These are phyloP conservation scores for Solanum pinnatisectum DNA, from an alignment of 257 asterid genomes.

Conservation along the genomic window DNA sequence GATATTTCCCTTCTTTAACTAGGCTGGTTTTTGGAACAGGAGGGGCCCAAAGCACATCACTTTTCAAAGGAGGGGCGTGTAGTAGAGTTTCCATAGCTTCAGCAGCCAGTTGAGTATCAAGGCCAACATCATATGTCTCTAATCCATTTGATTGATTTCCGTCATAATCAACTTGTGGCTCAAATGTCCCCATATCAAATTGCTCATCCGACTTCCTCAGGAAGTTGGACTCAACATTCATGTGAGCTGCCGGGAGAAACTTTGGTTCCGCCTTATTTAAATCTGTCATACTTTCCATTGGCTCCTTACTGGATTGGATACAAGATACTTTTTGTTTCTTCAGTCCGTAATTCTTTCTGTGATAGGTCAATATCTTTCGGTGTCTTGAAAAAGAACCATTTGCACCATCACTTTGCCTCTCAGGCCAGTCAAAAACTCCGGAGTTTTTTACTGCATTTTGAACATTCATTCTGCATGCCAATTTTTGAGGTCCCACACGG, in stretches of 20 bases:
- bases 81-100: conserved; percentile 82
- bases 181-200: conserved; percentile 14
- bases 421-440: conserved; percentile 55
- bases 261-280: background rate
- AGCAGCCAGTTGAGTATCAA: conserved; percentile 81
- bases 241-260: background rate
- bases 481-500: conserved; percentile 41
- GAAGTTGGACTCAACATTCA: conserved; percentile 5
- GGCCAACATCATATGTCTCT: conserved; percentile 42
- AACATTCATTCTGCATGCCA: conserved; percentile 43
- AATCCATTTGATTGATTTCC: conserved; percentile 6
- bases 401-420: conserved; percentile 14
- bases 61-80: conserved; percentile 28
- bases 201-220: conserved; percentile 19
- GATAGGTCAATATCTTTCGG: conserved; percentile 11
- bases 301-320: background rate
- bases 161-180: conserved; percentile 15
- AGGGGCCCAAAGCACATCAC: conserved; percentile 14
- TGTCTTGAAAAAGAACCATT: conserved; percentile 13
- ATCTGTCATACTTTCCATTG: background rate
- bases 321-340: background rate
- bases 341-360: conserved; percentile 3
- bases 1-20: conserved; percentile 7
- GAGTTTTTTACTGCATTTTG: conserved; percentile 19
- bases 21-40: conserved; percentile 17